Evolutionary conservation across 495 filamentous ascomycete genomes (phyloP), one percentile per base, ranked within the genome.

Genomic region (Xylaria grammica): DNA sequence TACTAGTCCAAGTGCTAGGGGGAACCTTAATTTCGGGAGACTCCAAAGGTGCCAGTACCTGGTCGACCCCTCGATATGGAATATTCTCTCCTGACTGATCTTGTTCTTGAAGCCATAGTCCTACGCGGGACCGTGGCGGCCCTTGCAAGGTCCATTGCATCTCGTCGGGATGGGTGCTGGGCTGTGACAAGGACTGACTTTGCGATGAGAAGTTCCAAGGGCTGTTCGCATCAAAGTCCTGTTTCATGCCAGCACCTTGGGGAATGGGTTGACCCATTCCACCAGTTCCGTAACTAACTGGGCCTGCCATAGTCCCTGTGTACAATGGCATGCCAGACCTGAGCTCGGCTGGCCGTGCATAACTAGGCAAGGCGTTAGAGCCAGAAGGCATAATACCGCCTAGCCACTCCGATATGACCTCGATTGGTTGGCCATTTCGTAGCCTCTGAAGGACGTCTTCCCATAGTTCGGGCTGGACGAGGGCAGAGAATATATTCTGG

Each of bases 1-100:
- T 79, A 6, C 71, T 78, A 11, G 90, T 90, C 89, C 89, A 92
- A 1, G 77, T 75, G 22, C 65, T 73, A 8, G 77, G 65, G 0
- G 79, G 75, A 8, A 78, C 71, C 42, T 75, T 76, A 55, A 72
- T 71, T 44, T 78, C 75, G 5, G 74, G 74, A 24, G 67, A 29
- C 30, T 74, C 68, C 1, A 70, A 59, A 2, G 75, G 73, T n/a
- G 75, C 60, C 5, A 80, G 69, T 17, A 82, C 57, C 30, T 79
- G 74, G 38, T 79, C 76, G 5, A 77, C 64, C 7, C 72, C 73
- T 24, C 69, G 75, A 45, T 68, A 75, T 44, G 67, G 71, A 44
- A 55, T 32, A 3, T 42, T 52, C 7, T 76, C 73, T 6, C 34
- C 32, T 13, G 32, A 30, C 36, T 19, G 26, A 9, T 65, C 67